A percentile compares a stretch with the other conserved stretches of the same genome.
phyloP scores from a whole-genome alignment of 179 eudicot species.

The Camellia oleifera region DNA sequence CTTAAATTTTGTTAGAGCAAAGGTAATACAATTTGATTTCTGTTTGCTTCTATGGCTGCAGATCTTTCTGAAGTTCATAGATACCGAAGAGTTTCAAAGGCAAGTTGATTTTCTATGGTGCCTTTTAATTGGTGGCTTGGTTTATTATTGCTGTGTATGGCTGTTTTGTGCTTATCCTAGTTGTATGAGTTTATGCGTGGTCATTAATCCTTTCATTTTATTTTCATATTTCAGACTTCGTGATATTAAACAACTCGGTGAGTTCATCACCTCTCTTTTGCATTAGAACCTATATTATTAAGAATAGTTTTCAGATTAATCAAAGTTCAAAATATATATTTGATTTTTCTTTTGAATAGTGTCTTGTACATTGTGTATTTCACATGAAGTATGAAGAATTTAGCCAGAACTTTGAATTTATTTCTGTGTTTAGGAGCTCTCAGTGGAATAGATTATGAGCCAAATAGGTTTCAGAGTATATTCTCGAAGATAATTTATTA shows the following conservation, averaged over 20 bases:
- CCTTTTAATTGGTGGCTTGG: background rate
- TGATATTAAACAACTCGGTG: slow-evolving; percentile 90
- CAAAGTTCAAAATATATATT: background rate
- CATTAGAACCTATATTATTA: background rate
- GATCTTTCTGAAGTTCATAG: slow-evolving; percentile 68
- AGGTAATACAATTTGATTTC: slow-evolving; percentile 6
- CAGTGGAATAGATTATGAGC: background rate
- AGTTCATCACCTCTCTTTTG: slow-evolving; percentile 21
- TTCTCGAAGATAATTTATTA: background rate
- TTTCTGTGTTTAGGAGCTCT: slow-evolving; percentile 1
- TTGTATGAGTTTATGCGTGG: background rate
- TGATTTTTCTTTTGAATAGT: background rate
- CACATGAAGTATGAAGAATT: background rate
- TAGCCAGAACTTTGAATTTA: background rate
- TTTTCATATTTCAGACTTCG: slow-evolving; percentile 59
- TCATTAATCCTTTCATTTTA: slow-evolving; percentile 8
- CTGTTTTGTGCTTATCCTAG: background rate
- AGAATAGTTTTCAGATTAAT: background rate
- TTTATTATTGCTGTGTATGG: background rate
- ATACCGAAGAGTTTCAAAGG: slow-evolving; percentile 91
- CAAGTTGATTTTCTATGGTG: slow-evolving; percentile 24
- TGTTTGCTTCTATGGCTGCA: slow-evolving; percentile 28
- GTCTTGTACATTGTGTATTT: background rate
- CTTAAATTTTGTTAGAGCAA: background rate
- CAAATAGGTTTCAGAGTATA: background rate